Percentiles rank a stretch among this genome's conserved stretches.
Conservation (phyloP, 345 rosid species). For the Populus davidiana region DNA sequence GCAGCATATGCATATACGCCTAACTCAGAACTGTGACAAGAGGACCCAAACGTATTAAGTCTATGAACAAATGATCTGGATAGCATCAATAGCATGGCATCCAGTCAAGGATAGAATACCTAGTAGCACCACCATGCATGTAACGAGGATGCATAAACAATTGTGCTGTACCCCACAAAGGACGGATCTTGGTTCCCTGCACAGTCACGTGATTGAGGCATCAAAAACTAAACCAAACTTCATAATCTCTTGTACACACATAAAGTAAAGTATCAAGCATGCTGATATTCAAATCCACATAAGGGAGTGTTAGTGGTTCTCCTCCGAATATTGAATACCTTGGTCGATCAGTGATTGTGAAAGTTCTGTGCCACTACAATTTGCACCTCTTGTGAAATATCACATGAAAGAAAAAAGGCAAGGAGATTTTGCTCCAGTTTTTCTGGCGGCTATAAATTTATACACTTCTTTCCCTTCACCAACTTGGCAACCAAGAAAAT, state of each 20-base stretch:
- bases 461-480: neutral
- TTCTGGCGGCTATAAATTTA: neutral
- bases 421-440: neutral
- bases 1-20: slow-evolving; percentile 93
- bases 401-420: no score
- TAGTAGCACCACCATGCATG: slow-evolving; percentile 98
- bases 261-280: no score
- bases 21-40: slow-evolving; percentile 61
- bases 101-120: slow-evolving; percentile 31
- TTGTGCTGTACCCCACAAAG: slow-evolving; percentile 97
- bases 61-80: neutral
- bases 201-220: neutral
- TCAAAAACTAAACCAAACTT: neutral
- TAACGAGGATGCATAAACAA: slow-evolving; percentile 90
- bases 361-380: neutral
- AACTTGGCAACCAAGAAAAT: neutral
- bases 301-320: no score
- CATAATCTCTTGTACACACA: neutral
- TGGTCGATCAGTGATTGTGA: neutral
- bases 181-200: slow-evolving; percentile 72
- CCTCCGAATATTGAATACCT: neutral
- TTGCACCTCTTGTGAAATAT: no score
- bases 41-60: neutral
- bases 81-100: neutral
- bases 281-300: neutral